Evolutionary conservation across 2,329 filamentous ascomycete species (phyloP).

Genomic region (Talaromyces piceae): DNA sequence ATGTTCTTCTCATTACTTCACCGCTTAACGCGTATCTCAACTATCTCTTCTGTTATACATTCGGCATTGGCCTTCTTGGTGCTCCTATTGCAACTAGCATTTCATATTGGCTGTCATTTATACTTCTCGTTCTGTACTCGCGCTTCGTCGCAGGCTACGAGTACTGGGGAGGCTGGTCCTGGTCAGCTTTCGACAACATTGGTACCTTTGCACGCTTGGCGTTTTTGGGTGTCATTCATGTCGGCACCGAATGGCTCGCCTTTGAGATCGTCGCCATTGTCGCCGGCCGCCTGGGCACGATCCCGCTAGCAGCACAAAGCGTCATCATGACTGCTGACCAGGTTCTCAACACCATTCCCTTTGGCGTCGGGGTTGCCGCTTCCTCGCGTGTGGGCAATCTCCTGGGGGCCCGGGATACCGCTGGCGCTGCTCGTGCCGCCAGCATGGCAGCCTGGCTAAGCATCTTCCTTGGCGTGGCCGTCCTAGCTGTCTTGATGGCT

Average conservation of each 20-base stretch:
- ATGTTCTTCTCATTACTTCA: constrained; percentile 54
- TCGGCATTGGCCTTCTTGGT: constrained; percentile 65
- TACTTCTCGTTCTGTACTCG: constrained; percentile 66
- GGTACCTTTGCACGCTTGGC: constrained; percentile 67
- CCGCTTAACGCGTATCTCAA: constrained; percentile 53
- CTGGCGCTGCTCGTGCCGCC: constrained; percentile 62
- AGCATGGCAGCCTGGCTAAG: constrained; percentile 69
- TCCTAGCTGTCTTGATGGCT: constrained; percentile 62
- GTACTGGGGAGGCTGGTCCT: constrained; percentile 71
- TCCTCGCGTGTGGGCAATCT: constrained; percentile 73
- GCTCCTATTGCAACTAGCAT: constrained; percentile 76
- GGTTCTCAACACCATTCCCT: constrained; percentile 76
- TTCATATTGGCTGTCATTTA: constrained; percentile 78
- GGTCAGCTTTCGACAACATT: constrained; percentile 58
- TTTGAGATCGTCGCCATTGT: constrained; percentile 85
- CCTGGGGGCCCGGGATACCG: constrained; percentile 59
- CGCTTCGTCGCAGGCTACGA: constrained; percentile 62
- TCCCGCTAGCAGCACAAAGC: constrained; percentile 72
- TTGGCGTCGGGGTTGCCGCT: constrained; percentile 75
- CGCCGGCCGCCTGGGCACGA: constrained; percentile 70
- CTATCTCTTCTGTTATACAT: constrained; percentile 64
- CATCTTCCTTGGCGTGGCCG: constrained; percentile 58
- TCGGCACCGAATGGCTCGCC: constrained; percentile 91
- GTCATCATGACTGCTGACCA: constrained; percentile 89
- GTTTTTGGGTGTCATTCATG: constrained; percentile 68